Conservation (phyloP, 2,329 filamentous ascomycete species). For the Clonostachys solani region DNA sequence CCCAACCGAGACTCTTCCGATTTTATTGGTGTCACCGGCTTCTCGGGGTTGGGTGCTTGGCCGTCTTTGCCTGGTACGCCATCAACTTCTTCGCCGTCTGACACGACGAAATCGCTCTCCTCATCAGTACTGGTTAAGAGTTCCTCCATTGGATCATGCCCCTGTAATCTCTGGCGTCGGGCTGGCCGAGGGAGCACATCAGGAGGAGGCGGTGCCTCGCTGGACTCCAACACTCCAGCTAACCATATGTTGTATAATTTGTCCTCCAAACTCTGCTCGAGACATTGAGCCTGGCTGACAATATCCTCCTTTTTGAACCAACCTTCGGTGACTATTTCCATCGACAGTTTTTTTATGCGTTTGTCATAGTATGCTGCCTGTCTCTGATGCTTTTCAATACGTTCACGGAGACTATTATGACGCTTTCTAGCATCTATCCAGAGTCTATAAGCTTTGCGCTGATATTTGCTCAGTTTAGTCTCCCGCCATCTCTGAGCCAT, state of each 20-base stretch:
- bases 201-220: constrained; percentile 29
- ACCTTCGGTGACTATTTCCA: constrained; percentile 43
- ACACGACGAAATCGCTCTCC: constrained; percentile 45
- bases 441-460: constrained; percentile 50
- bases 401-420: constrained; percentile 15
- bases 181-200: constrained; percentile 9
- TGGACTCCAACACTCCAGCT: constrained; percentile 37
- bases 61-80: constrained; percentile 8
- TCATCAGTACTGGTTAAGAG: constrained; percentile 46
- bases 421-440: constrained; percentile 55
- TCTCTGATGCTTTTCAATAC: constrained; percentile 36
- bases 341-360: constrained; percentile 51
- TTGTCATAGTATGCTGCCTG: constrained; percentile 34
- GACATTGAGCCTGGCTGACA: constrained; percentile 44
- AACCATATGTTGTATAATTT: constrained; percentile 49
- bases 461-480: constrained; percentile 50
- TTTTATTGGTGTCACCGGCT: not conserved
- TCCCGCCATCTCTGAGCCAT: constrained; percentile 52
- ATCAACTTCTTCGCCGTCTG: constrained; percentile 9
- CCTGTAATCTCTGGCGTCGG: constrained; percentile 1
- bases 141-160: constrained; percentile 33
- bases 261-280: constrained; percentile 64
- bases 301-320: constrained; percentile 53
- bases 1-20: not conserved
- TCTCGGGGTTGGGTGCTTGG: not conserved